Conservation (phyloP, 768 basidiomycete species). For the Neoboletus subvelutipes region DNA sequence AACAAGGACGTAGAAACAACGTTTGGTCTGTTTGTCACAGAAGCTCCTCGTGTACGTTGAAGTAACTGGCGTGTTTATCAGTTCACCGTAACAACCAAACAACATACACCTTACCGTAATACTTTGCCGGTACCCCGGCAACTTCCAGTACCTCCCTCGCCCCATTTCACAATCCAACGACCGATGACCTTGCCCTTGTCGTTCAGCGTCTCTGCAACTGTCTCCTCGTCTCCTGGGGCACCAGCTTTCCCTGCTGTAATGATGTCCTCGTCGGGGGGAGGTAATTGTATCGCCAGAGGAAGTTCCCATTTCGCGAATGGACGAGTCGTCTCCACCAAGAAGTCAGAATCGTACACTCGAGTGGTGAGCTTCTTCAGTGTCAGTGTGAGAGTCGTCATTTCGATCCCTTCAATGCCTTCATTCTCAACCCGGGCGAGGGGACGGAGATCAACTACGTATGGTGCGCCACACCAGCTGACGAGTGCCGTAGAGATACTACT, state of each 20-base stretch:
- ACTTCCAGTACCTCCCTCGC: slow-evolving; percentile 57
- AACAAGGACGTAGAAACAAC: background rate
- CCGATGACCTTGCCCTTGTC: slow-evolving; percentile 60
- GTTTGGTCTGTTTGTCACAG: slow-evolving; percentile 22
- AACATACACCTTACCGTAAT: slow-evolving; percentile 51
- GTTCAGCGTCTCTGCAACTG: slow-evolving; percentile 74
- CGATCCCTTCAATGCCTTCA: slow-evolving; percentile 51
- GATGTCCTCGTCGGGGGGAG: slow-evolving; percentile 36
- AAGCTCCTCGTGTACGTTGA: slow-evolving; percentile 55
- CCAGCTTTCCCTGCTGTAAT: slow-evolving; percentile 32
- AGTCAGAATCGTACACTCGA: slow-evolving; percentile 71
- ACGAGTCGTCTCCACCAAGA: slow-evolving; percentile 63
- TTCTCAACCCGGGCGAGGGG: slow-evolving; percentile 45
- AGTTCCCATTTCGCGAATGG: slow-evolving; percentile 85
- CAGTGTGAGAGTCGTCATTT: slow-evolving; percentile 69
- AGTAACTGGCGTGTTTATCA: slow-evolving; percentile 36
- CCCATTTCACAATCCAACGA: slow-evolving; percentile 80
- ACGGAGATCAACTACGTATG: slow-evolving; percentile 70
- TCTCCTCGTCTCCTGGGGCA: slow-evolving; percentile 60
- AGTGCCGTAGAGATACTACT: slow-evolving; percentile 73
- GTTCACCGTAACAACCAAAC: background rate
- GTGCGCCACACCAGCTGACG: slow-evolving; percentile 66
- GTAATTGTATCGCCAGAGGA: slow-evolving; percentile 50
- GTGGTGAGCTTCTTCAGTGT: slow-evolving; percentile 61
- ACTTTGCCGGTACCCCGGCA: slow-evolving; percentile 66